Percentiles rank a stretch among this genome's conserved stretches.
Conservation (phyloP, 768 basidiomycete genomes). For the Hypsizygus marmoreus region DNA sequence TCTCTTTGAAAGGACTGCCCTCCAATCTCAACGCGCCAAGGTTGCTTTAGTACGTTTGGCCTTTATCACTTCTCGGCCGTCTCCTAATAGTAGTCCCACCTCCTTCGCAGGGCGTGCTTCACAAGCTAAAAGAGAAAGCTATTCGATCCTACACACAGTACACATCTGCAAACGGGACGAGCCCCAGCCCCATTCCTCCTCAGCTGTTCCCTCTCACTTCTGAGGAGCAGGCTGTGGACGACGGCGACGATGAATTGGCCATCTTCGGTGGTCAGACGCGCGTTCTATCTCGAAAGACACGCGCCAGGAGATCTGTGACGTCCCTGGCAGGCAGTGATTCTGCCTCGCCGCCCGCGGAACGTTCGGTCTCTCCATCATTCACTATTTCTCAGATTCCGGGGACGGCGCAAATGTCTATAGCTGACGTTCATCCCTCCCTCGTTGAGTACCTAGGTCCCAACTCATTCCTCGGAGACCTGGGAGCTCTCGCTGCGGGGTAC, state of each 20-base stretch:
- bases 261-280: slow-evolving; percentile 57
- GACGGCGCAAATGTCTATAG: background rate
- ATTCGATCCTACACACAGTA: slow-evolving; percentile 34
- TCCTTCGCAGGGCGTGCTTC: slow-evolving; percentile 39
- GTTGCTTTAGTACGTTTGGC: slow-evolving; percentile 46
- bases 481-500: background rate
- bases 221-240: slow-evolving; percentile 21
- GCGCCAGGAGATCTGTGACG: slow-evolving; percentile 6
- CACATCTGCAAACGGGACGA: slow-evolving; percentile 16
- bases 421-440: slow-evolving; percentile 19
- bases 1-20: slow-evolving; percentile 47
- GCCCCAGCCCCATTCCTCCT: slow-evolving; percentile 1
- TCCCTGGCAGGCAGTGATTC: slow-evolving; percentile 11
- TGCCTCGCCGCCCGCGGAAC: slow-evolving; percentile 16
- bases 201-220: slow-evolving; percentile 4
- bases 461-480: slow-evolving; percentile 6
- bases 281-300: slow-evolving; percentile 31
- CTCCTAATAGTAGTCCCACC: background rate
- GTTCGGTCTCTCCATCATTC: slow-evolving; percentile 11
- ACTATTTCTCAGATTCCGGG: no score
- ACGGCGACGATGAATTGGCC: slow-evolving; percentile 48
- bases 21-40: slow-evolving; percentile 46
- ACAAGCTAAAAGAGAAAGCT: slow-evolving; percentile 48
- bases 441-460: slow-evolving; percentile 31
- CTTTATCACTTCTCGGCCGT: background rate